Evolutionary conservation across 768 basidiomycete species (phyloP).

Genomic region (Hericium erinaceus): DNA sequence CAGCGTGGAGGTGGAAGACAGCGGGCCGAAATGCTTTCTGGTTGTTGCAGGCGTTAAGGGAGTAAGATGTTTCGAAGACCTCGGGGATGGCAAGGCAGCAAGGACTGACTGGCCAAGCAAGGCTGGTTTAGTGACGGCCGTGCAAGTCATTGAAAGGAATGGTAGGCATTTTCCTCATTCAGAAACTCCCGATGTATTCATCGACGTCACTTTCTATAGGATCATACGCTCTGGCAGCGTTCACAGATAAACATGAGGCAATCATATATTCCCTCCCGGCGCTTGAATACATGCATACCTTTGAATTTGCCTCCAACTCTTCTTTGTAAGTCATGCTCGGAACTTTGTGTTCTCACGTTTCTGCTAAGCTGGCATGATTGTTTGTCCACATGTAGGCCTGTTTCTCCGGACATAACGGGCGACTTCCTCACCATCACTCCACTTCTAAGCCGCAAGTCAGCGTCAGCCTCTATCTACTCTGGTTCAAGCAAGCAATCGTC

Average conservation of each 20-base stretch:
- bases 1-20: conserved; percentile 15
- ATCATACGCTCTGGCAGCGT: conserved; percentile 39
- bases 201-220: conserved; percentile 30
- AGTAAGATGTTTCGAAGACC: conserved; percentile 43
- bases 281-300: conserved; percentile 45
- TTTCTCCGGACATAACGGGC: conserved; percentile 17
- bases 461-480: neutral
- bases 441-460: neutral
- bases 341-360: neutral
- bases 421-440: conserved; percentile 12
- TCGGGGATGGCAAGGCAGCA: conserved; percentile 57
- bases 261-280: conserved; percentile 56
- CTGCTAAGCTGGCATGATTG: neutral
- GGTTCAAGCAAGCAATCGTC: neutral
- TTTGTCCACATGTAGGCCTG: conserved; percentile 20
- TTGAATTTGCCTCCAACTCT: conserved; percentile 6
- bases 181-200: neutral
- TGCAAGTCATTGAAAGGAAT: conserved; percentile 50
- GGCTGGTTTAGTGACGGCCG: conserved; percentile 37
- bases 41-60: conserved; percentile 51
- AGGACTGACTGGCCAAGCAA: conserved; percentile 58
- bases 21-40: conserved; percentile 30
- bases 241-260: conserved; percentile 39
- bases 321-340: conserved; percentile 3
- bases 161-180: conserved; percentile 27